phyloP scores from a whole-genome alignment of 1,284 basidiomycete species.

The Exobasidium rhododendri region DNA sequence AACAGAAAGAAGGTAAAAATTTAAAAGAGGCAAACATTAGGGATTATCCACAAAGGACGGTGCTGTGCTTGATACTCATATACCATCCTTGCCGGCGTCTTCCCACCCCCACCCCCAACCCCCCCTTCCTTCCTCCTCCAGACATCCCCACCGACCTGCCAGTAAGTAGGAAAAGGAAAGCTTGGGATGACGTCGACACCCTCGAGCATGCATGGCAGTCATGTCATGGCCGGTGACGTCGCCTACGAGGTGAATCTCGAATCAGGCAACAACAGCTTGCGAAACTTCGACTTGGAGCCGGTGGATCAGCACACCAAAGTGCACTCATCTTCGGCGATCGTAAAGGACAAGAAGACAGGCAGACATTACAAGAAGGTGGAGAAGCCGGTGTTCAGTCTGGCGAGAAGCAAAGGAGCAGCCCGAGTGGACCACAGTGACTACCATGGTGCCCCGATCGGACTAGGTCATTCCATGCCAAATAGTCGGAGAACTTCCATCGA shows the following conservation, averaged over 20 bases:
- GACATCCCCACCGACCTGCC: too few relatives aligned
- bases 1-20: too few relatives aligned
- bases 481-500: not conserved
- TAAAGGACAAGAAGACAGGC: not conserved
- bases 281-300: not conserved
- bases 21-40: too few relatives aligned
- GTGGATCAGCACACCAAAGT: not conserved
- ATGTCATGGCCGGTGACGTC: not conserved
- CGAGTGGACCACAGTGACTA: not conserved
- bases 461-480: not conserved
- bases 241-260: not conserved
- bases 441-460: not conserved
- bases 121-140: too few relatives aligned
- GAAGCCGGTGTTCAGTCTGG: not conserved
- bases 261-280: not conserved
- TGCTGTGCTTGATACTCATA: too few relatives aligned
- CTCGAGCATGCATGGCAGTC: too few relatives aligned
- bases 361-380: not conserved
- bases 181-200: too few relatives aligned
- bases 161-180: too few relatives aligned
- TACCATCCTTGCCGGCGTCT: too few relatives aligned
- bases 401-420: not conserved
- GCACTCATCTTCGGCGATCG: not conserved
- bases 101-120: too few relatives aligned
- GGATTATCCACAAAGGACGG: too few relatives aligned